These are phyloP conservation scores for Leccinum truebloodii DNA, from an alignment of 768 basidiomycete species.

Conservation along the genomic window DNA sequence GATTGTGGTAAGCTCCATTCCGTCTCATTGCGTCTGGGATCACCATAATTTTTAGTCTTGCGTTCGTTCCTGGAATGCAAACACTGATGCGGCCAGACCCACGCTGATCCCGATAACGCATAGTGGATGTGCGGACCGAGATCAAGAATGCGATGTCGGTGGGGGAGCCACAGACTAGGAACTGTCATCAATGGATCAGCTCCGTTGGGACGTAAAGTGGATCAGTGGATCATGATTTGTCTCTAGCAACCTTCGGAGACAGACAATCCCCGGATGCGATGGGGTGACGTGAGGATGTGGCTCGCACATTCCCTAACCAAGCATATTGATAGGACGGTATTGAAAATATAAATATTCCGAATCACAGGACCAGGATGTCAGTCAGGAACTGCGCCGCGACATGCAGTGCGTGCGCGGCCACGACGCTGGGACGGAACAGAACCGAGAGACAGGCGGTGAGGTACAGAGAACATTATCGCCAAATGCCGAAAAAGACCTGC, in stretches of 20 bases:
- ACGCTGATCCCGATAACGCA: neutral
- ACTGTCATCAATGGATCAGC: neutral
- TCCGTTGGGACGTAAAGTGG: neutral
- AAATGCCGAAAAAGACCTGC: conserved; percentile 79
- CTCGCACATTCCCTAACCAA: neutral
- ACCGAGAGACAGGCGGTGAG: neutral
- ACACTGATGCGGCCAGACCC: neutral
- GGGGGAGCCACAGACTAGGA: neutral
- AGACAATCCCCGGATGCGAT: neutral
- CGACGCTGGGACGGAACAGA: neutral
- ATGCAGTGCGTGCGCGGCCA: neutral
- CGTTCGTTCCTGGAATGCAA: neutral
- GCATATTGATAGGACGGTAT: neutral
- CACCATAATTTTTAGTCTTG: neutral
- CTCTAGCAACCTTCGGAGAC: neutral
- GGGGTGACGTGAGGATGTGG: neutral
- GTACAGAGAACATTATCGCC: conserved; percentile 37
- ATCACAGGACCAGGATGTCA: neutral
- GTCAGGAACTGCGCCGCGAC: neutral
- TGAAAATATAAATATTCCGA: neutral
- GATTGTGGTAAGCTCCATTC: neutral
- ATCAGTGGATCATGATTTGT: neutral
- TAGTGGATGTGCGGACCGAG: neutral
- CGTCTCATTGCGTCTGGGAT: neutral
- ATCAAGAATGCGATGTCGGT: neutral